These are phyloP conservation scores for Xylariaceae sp. DNA, from an alignment of 2,329 filamentous ascomycete species.

Conservation along the genomic window DNA sequence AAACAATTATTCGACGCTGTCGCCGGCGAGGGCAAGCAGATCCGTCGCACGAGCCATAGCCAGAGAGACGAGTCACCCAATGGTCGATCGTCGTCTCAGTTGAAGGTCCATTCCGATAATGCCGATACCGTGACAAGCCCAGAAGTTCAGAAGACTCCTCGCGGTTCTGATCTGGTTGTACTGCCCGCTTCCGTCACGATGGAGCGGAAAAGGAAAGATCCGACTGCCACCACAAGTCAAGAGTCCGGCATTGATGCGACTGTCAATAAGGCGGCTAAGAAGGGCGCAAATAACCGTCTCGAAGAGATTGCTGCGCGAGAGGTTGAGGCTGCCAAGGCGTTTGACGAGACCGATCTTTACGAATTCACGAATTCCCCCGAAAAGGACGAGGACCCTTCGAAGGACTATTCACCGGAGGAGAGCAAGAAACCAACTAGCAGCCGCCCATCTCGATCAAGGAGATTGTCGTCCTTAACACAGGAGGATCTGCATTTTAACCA, in stretches of 20 bases:
- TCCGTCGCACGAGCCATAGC: conserved; percentile 39
- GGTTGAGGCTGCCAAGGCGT: conserved; percentile 27
- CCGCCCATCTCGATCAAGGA: conserved; percentile 35
- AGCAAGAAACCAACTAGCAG: conserved; percentile 26
- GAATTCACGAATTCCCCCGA: conserved; percentile 50
- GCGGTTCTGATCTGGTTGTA: conserved; percentile 24
- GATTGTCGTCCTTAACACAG: conserved; percentile 37
- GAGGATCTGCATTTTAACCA: conserved; percentile 31
- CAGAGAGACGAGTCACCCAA: conserved; percentile 28
- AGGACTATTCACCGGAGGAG: conserved; percentile 19
- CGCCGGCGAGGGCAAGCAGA: conserved; percentile 53
- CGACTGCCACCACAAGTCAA: conserved; percentile 24
- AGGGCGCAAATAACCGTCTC: conserved; percentile 25
- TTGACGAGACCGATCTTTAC: conserved; percentile 43
- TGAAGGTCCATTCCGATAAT: conserved; percentile 4
- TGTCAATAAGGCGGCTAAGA: conserved; percentile 14
- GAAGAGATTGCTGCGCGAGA: conserved; percentile 30
- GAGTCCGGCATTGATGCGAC: conserved; percentile 13
- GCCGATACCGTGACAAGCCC: conserved; percentile 37
- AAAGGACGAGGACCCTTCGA: conserved; percentile 18
- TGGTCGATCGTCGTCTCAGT: conserved; percentile 15
- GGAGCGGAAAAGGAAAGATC: conserved; percentile 39
- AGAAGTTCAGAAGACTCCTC: conserved; percentile 37
- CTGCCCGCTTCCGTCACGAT: conserved; percentile 34
- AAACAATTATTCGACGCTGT: conserved; percentile 74